A percentile compares a stretch with the other conserved stretches of the same genome.
phyloP scores from a whole-genome alignment of 2,329 filamentous ascomycete genomes.

The Diplocarpon mali region DNA sequence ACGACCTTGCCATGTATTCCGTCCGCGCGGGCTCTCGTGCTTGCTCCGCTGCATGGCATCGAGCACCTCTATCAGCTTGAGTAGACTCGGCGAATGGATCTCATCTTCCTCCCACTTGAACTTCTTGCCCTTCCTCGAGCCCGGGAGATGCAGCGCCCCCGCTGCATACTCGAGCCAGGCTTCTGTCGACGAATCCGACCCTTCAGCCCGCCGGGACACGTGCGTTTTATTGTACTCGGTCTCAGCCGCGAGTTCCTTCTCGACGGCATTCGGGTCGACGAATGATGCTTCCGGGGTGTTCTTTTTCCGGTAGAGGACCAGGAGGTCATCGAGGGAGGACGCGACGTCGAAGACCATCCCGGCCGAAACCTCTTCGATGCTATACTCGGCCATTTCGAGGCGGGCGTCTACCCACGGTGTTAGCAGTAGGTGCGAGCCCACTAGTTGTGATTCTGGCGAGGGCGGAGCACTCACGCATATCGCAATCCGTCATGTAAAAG shows the following conservation, averaged over 20 bases:
- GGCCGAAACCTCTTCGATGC: conserved; percentile 29
- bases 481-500: conserved; percentile 41
- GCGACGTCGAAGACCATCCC: conserved; percentile 38
- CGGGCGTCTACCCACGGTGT: conserved; percentile 41
- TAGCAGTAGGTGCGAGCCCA: too few relatives aligned
- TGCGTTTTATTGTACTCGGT: background rate
- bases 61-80: conserved; percentile 21
- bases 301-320: conserved; percentile 35
- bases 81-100: conserved; percentile 21
- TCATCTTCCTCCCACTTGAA: conserved; percentile 17
- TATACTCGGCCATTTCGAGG: conserved; percentile 36
- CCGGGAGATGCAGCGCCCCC: background rate
- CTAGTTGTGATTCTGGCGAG: conserved; percentile 24
- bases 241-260: conserved; percentile 10
- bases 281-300: background rate
- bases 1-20: conserved; percentile 42
- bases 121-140: background rate
- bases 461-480: background rate
- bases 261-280: conserved; percentile 20
- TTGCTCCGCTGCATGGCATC: conserved; percentile 27
- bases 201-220: too few relatives aligned
- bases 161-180: background rate
- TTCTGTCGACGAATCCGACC: background rate
- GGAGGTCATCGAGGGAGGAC: conserved; percentile 34
- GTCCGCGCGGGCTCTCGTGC: conserved; percentile 21